Conservation (phyloP, 1,139 yeast species). For the Candida glucosophila region DNA sequence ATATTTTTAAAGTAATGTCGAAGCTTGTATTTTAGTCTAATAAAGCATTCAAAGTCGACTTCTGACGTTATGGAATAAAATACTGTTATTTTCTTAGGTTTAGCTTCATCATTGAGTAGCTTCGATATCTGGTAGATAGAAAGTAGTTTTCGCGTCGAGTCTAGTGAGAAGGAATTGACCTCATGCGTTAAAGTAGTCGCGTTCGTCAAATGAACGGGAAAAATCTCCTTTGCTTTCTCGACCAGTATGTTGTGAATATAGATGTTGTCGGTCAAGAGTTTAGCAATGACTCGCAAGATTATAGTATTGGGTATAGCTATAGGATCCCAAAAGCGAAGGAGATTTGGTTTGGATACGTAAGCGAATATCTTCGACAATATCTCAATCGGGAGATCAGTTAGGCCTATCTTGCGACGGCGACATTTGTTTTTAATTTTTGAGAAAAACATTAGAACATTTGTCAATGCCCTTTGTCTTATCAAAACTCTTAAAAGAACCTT, state of each 20-base stretch:
- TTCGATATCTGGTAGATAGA: conserved; percentile 1
- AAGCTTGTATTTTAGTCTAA: too few relatives aligned
- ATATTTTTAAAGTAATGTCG: too few relatives aligned
- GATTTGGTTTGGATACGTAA: conserved; percentile 1
- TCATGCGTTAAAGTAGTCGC: not conserved
- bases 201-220: conserved; percentile 1
- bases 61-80: conserved; percentile 2
- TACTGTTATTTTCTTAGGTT: conserved; percentile 1
- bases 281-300: conserved; percentile 2
- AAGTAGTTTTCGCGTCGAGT: conserved; percentile 1
- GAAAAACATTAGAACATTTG: not conserved
- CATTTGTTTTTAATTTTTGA: not conserved
- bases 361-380: conserved; percentile 3
- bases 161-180: too few relatives aligned
- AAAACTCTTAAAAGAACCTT: too few relatives aligned
- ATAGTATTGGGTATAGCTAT: conserved; percentile 1
- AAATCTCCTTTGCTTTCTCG: conserved; percentile 1
- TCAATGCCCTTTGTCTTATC: not conserved
- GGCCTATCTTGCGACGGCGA: not conserved
- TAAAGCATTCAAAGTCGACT: too few relatives aligned
- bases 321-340: conserved; percentile 3
- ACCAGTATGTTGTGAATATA: conserved; percentile 2
- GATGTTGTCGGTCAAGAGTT: conserved; percentile 2
- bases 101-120: conserved; percentile 1
- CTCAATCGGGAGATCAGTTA: conserved; percentile 3